Percentiles rank a stretch among this genome's conserved stretches.
These are phyloP conservation scores for Epichloe gansuensis DNA, from an alignment of 2,329 filamentous ascomycete species.

Conservation along the genomic window DNA sequence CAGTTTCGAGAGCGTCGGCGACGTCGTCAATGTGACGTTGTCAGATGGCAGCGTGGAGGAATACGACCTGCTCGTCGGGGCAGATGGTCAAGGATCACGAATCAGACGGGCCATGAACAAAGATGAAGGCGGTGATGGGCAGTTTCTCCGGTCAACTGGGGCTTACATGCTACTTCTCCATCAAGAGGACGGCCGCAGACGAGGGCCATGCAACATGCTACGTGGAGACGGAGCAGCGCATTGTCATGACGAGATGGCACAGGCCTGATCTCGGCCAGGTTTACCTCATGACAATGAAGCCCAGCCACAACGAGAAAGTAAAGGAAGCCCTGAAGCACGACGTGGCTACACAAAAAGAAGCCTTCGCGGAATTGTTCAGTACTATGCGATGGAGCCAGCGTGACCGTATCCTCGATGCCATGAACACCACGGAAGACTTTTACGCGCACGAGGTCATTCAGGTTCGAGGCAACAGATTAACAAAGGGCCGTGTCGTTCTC, in stretches of 20 bases:
- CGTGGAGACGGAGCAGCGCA: slow-evolving; percentile 23
- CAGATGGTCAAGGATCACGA: slow-evolving; percentile 10
- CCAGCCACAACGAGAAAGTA: slow-evolving; percentile 12
- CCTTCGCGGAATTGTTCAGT: slow-evolving; percentile 25
- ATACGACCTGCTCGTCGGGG: slow-evolving; percentile 10
- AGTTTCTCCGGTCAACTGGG: not conserved
- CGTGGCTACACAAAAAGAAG: slow-evolving; percentile 17
- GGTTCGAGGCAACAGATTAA: slow-evolving; percentile 27
- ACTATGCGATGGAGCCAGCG: slow-evolving; percentile 32
- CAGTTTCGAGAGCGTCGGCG: not conserved
- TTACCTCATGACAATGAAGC: slow-evolving; percentile 15
- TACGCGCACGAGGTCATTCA: slow-evolving; percentile 31
- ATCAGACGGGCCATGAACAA: slow-evolving; percentile 7
- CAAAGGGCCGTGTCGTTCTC: slow-evolving; percentile 29
- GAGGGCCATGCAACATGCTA: slow-evolving; percentile 14
- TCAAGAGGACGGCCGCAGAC: slow-evolving; percentile 15
- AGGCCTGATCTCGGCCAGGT: slow-evolving; percentile 13
- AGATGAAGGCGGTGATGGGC: slow-evolving; percentile 4
- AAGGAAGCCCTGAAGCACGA: slow-evolving; percentile 11
- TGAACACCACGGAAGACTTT: slow-evolving; percentile 28
- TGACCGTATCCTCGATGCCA: slow-evolving; percentile 21
- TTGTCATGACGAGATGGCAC: slow-evolving; percentile 19
- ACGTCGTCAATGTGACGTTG: slow-evolving; percentile 7
- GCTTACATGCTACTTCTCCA: slow-evolving; percentile 26
- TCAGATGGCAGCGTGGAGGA: slow-evolving; percentile 9